phyloP scores from a whole-genome alignment of 768 basidiomycete genomes.

The Jaapia argillacea region DNA sequence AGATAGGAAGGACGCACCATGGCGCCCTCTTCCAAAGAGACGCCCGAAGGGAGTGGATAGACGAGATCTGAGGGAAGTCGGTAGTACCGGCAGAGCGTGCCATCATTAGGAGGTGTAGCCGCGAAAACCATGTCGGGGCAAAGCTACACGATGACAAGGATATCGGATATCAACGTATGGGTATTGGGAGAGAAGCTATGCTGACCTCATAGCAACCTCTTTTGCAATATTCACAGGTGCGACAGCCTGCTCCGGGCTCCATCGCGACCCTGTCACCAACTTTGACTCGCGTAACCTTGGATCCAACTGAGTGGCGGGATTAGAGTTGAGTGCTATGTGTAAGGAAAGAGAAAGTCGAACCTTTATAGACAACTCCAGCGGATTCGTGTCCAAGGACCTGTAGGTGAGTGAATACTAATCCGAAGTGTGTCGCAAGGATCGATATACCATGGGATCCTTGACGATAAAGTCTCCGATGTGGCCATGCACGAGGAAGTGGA shows the following conservation, averaged over 20 bases:
- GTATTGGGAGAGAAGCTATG: slow-evolving; percentile 10
- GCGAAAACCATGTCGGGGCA: slow-evolving; percentile 84
- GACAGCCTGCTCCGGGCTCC: slow-evolving; percentile 85
- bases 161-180: too few species aligned
- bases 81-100: slow-evolving; percentile 84
- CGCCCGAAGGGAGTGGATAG: slow-evolving; percentile 72
- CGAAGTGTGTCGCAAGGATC: too few species aligned
- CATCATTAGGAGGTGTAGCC: slow-evolving; percentile 89
- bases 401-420: too few species aligned
- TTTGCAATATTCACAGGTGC: slow-evolving; percentile 79
- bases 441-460: slow-evolving; percentile 74
- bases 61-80: slow-evolving; percentile 77
- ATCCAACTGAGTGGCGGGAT: too few species aligned
- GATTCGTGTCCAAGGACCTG: slow-evolving; percentile 96
- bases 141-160: slow-evolving; percentile 33
- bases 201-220: slow-evolving; percentile 76
- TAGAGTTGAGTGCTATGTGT: too few species aligned
- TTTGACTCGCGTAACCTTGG: slow-evolving; percentile 65
- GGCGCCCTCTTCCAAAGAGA: slow-evolving; percentile 89
- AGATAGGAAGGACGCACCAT: too few species aligned
- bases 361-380: slow-evolving; percentile 64
- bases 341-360: too few species aligned
- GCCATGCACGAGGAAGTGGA: slow-evolving; percentile 74
- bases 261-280: slow-evolving; percentile 84
- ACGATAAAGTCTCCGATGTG: slow-evolving; percentile 77